Evolutionary conservation across 495 filamentous ascomycete genomes (phyloP), one percentile per base, ranked within the genome.

Genomic region (Penicillium lagena): DNA sequence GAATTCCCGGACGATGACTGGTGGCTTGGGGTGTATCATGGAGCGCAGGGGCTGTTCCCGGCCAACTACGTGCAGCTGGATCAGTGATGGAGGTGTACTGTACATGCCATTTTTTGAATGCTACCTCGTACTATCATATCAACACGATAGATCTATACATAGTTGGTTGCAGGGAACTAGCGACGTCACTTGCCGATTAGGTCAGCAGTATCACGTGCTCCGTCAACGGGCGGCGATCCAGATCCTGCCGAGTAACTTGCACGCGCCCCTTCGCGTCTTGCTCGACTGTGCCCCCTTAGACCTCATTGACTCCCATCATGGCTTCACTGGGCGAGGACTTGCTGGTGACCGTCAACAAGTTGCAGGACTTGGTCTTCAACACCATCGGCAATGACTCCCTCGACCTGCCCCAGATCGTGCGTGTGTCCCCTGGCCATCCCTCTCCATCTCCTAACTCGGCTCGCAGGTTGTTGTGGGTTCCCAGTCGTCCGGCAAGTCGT

Each of bases 1-100:
- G 87, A 96, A 66, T 97, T 97, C 68, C 94, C 94, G 5, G 93
- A 97, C 59, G 90, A 97, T 48, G 93, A 97, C 59, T 99, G 93
- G 93, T 99, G 93, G 93, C 81, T 87, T 49, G 93, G 93, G 32
- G 79, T 87, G 49, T 94, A 88, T 56, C 70, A 78, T 15, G 88
- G 89, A 8, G 78, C 80, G 45, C 78, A 76, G 7, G 93, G 93
- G 17, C 73, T 97, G n/a, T 99, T 99, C 77, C 86, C 86, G n/a
- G 80, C 85, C 50, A 89, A 88, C 58, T 90, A 90, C 59, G 85
- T 89, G 36, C 66, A 83, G 56, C 68, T 87, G 47, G 74, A 84
- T 50, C 62, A 78, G 43, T 84, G 64, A 64, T n/a, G 9, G 31
- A 11, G 4, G n/a, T 31, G 10, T 30, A 36, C 27, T 12, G 35